Percentiles rank a stretch among this genome's conserved stretches.
Evolutionary conservation across 176 grass and related monocot species (phyloP).

Genomic region (Carex parvula): DNA sequence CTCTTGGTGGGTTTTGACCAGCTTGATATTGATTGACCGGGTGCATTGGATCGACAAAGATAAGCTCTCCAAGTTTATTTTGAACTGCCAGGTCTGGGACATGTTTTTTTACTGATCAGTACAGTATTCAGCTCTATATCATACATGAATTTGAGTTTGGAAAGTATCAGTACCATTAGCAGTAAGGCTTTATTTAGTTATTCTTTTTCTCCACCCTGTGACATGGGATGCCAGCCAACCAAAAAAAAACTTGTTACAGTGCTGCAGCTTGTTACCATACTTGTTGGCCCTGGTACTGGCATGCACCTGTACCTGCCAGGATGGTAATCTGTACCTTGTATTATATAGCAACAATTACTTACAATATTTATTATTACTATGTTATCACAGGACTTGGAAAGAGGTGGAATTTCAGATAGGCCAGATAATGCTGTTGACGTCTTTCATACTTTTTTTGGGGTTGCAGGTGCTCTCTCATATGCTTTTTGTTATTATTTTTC

Average conservation of each 20-base stretch:
- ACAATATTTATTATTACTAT: not conserved
- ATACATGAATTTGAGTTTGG: not conserved
- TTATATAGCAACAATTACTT: not conserved
- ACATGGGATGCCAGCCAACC: not conserved
- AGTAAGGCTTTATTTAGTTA: not conserved
- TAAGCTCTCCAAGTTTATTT: slow-evolving; percentile 79
- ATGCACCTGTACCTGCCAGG: not conserved
- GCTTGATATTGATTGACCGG: slow-evolving; percentile 92
- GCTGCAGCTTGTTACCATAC: not conserved
- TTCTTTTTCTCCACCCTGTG: not conserved
- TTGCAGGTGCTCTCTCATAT: slow-evolving; percentile 59
- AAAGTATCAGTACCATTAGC: not conserved
- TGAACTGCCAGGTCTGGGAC: slow-evolving; percentile 72
- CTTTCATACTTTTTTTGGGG: slow-evolving; percentile 85
- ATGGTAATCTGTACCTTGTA: not conserved
- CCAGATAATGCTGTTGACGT: slow-evolving; percentile 89
- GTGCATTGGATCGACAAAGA: slow-evolving; percentile 89
- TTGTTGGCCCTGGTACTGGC: not conserved
- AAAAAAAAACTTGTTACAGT: not conserved
- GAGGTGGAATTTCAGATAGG: slow-evolving; percentile 94
- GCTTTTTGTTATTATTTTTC: slow-evolving; percentile 7
- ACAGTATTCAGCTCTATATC: not conserved
- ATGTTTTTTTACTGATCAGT: not conserved
- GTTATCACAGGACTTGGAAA: slow-evolving; percentile 61
- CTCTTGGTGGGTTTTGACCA: slow-evolving; percentile 86